Conservation (phyloP, 345 rosid genomes). For the rapeseed (Brassica napus) region Da-Ae NC_063446.1:37899501-37900000, state of each 20-base stretch:
- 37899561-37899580: slow-evolving; percentile 6
- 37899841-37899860: background rate
- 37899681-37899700: background rate
- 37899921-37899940: background rate
- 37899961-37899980: background rate
- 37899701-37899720: slow-evolving; percentile 37
- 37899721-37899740: background rate
- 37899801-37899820: slow-evolving; percentile 3
- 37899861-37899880: background rate
- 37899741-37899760: background rate
- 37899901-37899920: background rate
- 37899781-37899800: background rate
- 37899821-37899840: background rate
- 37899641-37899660: slow-evolving; percentile 24
- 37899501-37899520: background rate
- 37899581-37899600: background rate
- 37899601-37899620: background rate
- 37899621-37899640: slow-evolving; percentile 5
- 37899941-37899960: background rate
- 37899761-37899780: background rate
- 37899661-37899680: slow-evolving; percentile 36
- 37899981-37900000: slow-evolving; percentile 2
- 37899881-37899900: slow-evolving; percentile 7
- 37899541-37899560: slow-evolving; percentile 1
- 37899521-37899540: background rate